phyloP scores from a whole-genome alignment of 257 asterid genomes.

The Lycium ferocissimum region DNA sequence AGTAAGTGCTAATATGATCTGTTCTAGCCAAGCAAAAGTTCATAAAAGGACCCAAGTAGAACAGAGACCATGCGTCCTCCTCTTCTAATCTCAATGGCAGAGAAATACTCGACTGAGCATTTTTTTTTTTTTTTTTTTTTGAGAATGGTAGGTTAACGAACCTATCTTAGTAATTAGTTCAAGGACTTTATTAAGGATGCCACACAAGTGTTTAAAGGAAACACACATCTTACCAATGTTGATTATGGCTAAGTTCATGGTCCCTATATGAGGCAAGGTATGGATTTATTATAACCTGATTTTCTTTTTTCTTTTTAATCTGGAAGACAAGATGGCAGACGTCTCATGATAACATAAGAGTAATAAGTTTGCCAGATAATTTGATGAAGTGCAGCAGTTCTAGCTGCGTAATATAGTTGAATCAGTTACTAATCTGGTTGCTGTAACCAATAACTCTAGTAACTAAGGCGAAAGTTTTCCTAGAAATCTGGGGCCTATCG shows the following conservation, averaged over 20 bases:
- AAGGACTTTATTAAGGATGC: neutral
- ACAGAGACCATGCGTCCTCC: neutral
- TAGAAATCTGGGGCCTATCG: neutral
- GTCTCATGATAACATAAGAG: neutral
- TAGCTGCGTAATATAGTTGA: neutral
- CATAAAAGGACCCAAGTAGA: neutral
- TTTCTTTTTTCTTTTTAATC: neutral
- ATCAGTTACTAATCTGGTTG: neutral
- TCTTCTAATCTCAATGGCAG: neutral
- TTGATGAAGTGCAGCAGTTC: slow-evolving; percentile 6
- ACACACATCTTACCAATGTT: neutral
- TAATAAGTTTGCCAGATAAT: neutral
- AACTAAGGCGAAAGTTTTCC: neutral
- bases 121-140: neutral
- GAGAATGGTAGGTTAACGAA: neutral
- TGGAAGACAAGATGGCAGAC: neutral
- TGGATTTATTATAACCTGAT: neutral
- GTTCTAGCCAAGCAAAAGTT: neutral
- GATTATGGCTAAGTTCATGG: neutral
- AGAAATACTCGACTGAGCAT: neutral
- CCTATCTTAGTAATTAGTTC: neutral
- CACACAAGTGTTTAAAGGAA: neutral
- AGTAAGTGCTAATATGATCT: neutral
- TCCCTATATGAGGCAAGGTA: neutral
- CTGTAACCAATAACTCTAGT: neutral